Conservation (phyloP, 106 monocot species). For the Allium cepa region DNA sequence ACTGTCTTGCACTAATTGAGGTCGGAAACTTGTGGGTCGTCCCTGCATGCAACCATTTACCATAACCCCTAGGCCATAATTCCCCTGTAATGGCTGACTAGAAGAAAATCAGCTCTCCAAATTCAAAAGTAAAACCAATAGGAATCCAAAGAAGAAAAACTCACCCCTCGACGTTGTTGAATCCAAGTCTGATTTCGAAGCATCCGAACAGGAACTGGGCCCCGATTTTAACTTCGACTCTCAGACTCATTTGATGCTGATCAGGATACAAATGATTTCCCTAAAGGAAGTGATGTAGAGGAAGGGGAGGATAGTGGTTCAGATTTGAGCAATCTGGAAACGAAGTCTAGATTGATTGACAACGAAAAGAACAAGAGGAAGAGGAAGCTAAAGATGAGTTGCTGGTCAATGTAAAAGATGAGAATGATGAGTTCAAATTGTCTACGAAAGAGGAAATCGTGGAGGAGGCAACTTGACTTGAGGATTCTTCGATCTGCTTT, state of each 20-base stretch:
- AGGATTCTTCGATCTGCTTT: too few relatives aligned
- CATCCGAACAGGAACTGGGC: neutral
- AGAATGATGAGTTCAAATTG: slow-evolving; percentile 82
- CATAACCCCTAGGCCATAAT: too few relatives aligned
- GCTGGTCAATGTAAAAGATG: slow-evolving; percentile 66
- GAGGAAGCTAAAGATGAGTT: slow-evolving; percentile 67
- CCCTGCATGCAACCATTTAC: too few relatives aligned
- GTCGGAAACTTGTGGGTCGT: too few relatives aligned
- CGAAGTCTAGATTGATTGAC: slow-evolving; percentile 63
- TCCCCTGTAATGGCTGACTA: slow-evolving; percentile 6
- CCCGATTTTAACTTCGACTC: neutral
- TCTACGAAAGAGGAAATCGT: slow-evolving; percentile 91
- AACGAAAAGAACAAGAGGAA: slow-evolving; percentile 41
- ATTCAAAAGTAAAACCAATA: neutral
- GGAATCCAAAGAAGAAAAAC: too few relatives aligned
- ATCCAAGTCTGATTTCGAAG: neutral
- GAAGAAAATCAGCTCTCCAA: slow-evolving; percentile 4
- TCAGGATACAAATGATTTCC: slow-evolving; percentile 67
- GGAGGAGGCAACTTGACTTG: too few relatives aligned
- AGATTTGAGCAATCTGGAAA: slow-evolving; percentile 62
- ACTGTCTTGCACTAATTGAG: too few relatives aligned
- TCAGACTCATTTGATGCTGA: slow-evolving; percentile 54
- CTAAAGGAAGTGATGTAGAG: slow-evolving; percentile 34
- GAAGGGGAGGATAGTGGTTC: slow-evolving; percentile 40
- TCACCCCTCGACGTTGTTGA: neutral